Base-by-base conservation (phyloP, 441 rosid species). In the Euphorbia neoarborescens region DNA sequence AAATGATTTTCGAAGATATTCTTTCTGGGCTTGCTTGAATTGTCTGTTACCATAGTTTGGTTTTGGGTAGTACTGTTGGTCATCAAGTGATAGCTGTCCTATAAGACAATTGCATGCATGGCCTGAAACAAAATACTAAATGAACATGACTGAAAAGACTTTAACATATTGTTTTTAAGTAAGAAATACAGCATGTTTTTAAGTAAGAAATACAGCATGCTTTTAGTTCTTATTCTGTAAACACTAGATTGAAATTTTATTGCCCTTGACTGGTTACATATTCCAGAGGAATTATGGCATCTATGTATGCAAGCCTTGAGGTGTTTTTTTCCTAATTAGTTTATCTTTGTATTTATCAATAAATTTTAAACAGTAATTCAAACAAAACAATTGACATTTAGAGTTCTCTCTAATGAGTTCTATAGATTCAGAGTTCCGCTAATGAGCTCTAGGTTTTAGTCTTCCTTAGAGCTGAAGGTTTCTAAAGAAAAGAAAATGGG, bases 61-160 rank as follows among this genome's bases (percentile, higher is more conserved):
- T 76, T 81, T 87, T 56, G 81, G 59, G 76, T 77, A 81, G 81
- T 70, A 73, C 17, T 84, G 83, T 32, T 88, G 96, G 66, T 87
- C 90, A 60, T 85, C 88, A 15, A 81, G 70, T 66, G 86, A 81
- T 57, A 89, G 74, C 78, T 86, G 88, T 66, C 89, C 90, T 71
- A 84, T 76, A 66, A 88, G 88, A 79, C 84, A 85, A 73, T 76
- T 80, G 73, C 86, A 81, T 61, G 85, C 78, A 74, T 84, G 78
- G 56, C 84, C 90, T 89, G 86, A 70, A 78, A 68, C 48, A 60
- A 50, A 42, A 32, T 37, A 73, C 70, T 63, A 59, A 50, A 68
- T 68, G 48, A 68, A 74, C 50, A 27, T 25, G 69, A 60, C 59
- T 50, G 58, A 53, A 72, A 58, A 54, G 37, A 62, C 70, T 72